Base-by-base conservation (phyloP, 2,329 filamentous ascomycete genomes). In the Hirsutella rhossiliensis region DNA sequence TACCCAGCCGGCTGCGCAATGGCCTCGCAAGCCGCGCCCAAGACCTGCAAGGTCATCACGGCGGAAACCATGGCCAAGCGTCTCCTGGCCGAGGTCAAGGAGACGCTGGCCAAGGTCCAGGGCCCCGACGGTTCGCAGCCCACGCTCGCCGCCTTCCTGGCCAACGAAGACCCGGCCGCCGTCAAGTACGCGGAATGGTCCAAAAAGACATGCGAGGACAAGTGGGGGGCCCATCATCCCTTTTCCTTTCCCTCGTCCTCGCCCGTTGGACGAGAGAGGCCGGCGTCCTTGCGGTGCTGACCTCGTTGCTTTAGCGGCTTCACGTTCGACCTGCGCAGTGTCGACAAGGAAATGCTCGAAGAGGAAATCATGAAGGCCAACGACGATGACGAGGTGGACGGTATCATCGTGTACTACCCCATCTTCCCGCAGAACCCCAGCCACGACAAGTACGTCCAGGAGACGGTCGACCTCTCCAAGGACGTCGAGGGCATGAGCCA, bases 371-470 rank as follows among this genome's bases (percentile, higher is more conserved):
- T 90, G 53, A 74, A 76, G 52, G 90, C 90, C 59, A 98, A 98
- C 64, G 69, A 76, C 29, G 87, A 97, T 63, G 61, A 74, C 45
- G 59, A 66, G 15, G 78, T 96, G 50, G 86, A 95, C 64, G 90
- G 78, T 55, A 94, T 96, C 59, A 94, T 98, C 52, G 86, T 98
- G 60, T 98, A 98, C 75, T 98, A 97, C 64, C 92, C 92, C 45
- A 94, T 98, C 66, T 97, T 96, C 63, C 73, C 74, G 15, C 69
- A 71, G 65, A 84, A 88, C 68, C 83, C 82, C 43, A 76, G 79
- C 27, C 87, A 95, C 64, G 92, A 98, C 65, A 84, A 86, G 63
- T 97, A 97, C 64, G 80, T 98, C 52, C 90, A 97, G 67, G 89
- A 96, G 68, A 87, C 94, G 3, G 88, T 96, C 45, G 81, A 87